phyloP scores from a whole-genome alignment of 2,329 filamentous ascomycete species.

The Cryphonectria parasitica region DNA sequence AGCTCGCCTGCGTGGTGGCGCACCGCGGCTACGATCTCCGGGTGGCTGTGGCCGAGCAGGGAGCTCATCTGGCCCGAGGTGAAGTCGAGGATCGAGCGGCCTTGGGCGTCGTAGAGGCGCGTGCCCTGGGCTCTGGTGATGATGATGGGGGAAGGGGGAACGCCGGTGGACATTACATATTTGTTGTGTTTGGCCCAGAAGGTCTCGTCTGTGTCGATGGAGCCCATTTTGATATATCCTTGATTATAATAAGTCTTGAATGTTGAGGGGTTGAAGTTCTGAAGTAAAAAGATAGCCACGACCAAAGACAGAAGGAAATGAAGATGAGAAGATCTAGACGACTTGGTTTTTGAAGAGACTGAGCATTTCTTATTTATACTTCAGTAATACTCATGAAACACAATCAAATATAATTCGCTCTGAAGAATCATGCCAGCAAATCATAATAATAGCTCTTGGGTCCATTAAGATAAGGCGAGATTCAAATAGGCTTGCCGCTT shows the following conservation, averaged over 20 bases:
- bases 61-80: constrained; percentile 65
- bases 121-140: constrained; percentile 51
- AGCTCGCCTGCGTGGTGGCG: constrained; percentile 50
- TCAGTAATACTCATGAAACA: too few species aligned
- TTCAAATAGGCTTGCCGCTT: not conserved
- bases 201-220: constrained; percentile 23
- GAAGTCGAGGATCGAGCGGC: constrained; percentile 57
- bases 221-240: constrained; percentile 23
- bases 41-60: constrained; percentile 60
- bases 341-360: too few species aligned
- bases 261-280: not conserved
- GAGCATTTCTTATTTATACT: not conserved
- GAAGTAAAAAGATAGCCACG: not conserved
- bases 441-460: not conserved
- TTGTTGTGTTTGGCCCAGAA: constrained; percentile 44
- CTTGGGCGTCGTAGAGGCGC: constrained; percentile 47
- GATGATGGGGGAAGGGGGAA: constrained; percentile 44
- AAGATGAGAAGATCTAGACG: not conserved
- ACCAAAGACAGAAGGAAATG: not conserved
- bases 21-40: constrained; percentile 59
- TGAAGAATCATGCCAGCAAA: too few species aligned
- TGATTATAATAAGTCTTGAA: too few species aligned
- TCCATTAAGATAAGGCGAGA: not conserved
- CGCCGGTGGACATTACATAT: constrained; percentile 48
- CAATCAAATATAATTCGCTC: too few species aligned